Base-by-base conservation (phyloP, 2,329 filamentous ascomycete genomes). In the Lecanicillium sp. region DNA sequence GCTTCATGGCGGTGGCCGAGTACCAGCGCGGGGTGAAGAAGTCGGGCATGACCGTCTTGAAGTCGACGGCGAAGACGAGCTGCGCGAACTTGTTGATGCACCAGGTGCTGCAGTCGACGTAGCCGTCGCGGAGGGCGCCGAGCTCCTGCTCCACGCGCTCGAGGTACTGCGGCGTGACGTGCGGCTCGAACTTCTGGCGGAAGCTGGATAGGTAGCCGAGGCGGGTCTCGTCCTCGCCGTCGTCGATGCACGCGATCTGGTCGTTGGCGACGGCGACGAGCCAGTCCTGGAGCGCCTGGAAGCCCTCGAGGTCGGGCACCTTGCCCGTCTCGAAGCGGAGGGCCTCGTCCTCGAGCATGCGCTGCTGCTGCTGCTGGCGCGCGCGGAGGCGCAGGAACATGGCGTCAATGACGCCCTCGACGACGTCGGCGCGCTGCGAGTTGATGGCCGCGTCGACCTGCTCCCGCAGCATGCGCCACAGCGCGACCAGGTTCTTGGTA, bases 401-500 rank as follows among this genome's bases (percentile, higher is more conserved):
- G 63, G 90, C 86, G 64, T 97, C 93, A 43, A 97, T 84, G 30
- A 97, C 90, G 54, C 93, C 93, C 68, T 97, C 91, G 8, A 91
- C 84, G 0, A 98, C 90, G 62, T 97, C 93, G 48, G 83, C 79
- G 44, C 93, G 86, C 60, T 90, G 79, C 37, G 90, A 95, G 59
- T 87, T 86, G 33, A 83, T 84, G 4, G 90, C 90, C 0, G 90
- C 88, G 54, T 86, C 81, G 27, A 95, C 79, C 67, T 98, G 93
- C 67, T 98, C 91, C 56, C 87, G 83, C 54, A 98, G 75, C 90
- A 98, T 97, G 51, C 90, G 86, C 90, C 94, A 98, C 74, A 97
- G 86, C 60, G 95, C 90, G 48, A 90, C 86, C 46, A 95, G 74
- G 52, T 90, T 95, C 68, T 87, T 90, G 44, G 90, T 96, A 42